Conservation (phyloP, 106 monocot genomes). For the Narthecium ossifragum region DNA sequence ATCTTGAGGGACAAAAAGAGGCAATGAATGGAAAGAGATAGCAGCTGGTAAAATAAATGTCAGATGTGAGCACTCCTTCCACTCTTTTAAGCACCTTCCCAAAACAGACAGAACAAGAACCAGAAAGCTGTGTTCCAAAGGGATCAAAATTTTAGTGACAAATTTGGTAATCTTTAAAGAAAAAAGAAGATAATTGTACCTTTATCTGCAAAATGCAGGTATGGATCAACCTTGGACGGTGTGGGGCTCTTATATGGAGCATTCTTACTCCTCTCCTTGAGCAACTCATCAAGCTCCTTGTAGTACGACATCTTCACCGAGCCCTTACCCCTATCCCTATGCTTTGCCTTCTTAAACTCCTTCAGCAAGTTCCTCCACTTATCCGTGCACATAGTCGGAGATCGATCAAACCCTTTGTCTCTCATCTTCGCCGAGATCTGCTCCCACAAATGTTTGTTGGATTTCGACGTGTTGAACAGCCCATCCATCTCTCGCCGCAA, state of each 20-base stretch:
- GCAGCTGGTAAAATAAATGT: too few species aligned
- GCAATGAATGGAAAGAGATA: too few species aligned
- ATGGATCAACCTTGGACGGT: conserved; percentile 63
- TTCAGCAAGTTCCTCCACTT: conserved; percentile 97
- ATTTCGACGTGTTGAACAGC: conserved; percentile 89
- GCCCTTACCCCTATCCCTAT: conserved; percentile 50
- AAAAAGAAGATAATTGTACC: conserved; percentile 22
- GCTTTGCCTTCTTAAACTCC: conserved; percentile 95
- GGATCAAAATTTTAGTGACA: too few species aligned
- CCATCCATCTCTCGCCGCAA: conserved; percentile 79
- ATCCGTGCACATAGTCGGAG: conserved; percentile 94
- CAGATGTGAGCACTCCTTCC: neutral
- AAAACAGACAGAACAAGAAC: neutral
- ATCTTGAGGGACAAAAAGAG: too few species aligned
- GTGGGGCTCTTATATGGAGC: conserved; percentile 17
- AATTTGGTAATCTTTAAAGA: too few species aligned
- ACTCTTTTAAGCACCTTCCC: neutral
- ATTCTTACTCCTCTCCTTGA: conserved; percentile 75
- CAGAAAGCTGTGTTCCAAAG: too few species aligned
- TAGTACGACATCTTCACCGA: conserved; percentile 82
- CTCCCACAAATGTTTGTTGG: conserved; percentile 95
- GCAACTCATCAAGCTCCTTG: conserved; percentile 88
- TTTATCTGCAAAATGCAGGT: conserved; percentile 82
- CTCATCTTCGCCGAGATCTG: conserved; percentile 85
- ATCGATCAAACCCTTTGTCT: conserved; percentile 81